These are phyloP conservation scores for Echeveria elegans DNA, from an alignment of 164 flowering plant species.

Conservation along the genomic window DNA sequence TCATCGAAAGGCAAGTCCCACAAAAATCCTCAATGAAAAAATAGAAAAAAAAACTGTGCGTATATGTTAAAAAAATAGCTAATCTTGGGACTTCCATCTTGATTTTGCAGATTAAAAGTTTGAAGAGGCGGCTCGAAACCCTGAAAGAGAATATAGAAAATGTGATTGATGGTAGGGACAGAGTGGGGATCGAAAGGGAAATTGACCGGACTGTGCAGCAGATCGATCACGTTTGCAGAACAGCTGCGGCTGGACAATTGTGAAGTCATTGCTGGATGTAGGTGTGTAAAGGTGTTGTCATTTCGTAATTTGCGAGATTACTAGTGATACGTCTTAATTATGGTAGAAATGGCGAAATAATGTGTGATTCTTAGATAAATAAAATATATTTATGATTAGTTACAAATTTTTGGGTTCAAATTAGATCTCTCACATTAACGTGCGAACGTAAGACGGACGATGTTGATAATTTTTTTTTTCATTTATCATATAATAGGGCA, in stretches of 20 bases:
- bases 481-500: too few species aligned
- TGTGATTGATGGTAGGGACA: background rate
- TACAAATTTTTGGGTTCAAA: too few species aligned
- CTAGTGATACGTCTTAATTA: too few species aligned
- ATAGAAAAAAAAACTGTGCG: background rate
- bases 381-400: too few species aligned
- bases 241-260: background rate
- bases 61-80: background rate
- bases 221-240: background rate
- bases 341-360: too few species aligned
- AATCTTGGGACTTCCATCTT: background rate
- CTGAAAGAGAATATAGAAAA: background rate
- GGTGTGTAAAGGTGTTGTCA: too few species aligned
- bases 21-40: background rate
- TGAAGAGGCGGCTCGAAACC: background rate
- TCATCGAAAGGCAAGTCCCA: conserved; percentile 45
- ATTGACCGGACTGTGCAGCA: background rate
- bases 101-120: background rate
- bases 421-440: too few species aligned
- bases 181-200: background rate
- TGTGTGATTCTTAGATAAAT: too few species aligned
- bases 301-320: too few species aligned
- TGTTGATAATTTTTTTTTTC: too few species aligned
- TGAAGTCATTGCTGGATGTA: too few species aligned
- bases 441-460: too few species aligned